A percentile compares a stretch with the other conserved stretches of the same genome.
These are phyloP conservation scores for Suillus plorans DNA, from an alignment of 768 basidiomycete species.

Conservation along the genomic window DNA sequence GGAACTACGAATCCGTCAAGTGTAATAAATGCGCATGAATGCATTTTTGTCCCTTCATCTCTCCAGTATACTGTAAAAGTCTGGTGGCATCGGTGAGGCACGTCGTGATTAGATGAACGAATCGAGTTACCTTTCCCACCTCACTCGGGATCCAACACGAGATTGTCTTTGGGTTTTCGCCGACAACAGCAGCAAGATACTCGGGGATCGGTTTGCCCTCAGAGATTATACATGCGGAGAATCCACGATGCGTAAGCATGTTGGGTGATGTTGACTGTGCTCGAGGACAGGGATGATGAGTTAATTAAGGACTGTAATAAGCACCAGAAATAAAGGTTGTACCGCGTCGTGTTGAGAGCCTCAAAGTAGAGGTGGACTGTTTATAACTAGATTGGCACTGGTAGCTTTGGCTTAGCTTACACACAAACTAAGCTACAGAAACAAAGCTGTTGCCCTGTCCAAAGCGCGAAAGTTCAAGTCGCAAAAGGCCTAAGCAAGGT, in stretches of 20 bases:
- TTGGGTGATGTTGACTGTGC: background rate
- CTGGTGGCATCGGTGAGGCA: constrained; percentile 31
- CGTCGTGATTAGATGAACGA: constrained; percentile 11
- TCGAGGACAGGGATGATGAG: constrained; percentile 8
- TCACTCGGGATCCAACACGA: constrained; percentile 72
- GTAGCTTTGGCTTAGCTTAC: constrained; percentile 4
- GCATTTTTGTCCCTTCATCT: constrained; percentile 52
- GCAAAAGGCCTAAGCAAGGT: constrained; percentile 3
- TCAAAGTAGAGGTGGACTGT: background rate
- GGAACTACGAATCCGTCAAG: constrained; percentile 65
- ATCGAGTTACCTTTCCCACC: constrained; percentile 47
- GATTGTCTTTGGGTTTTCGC: constrained; percentile 42
- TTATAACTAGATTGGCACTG: background rate
- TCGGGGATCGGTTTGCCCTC: constrained; percentile 51
- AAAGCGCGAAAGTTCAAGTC: background rate
- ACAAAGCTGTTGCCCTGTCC: constrained; percentile 12
- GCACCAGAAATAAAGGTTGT: constrained; percentile 9
- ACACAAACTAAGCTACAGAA: constrained; percentile 12
- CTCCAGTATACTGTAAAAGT: constrained; percentile 63
- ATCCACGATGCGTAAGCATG: constrained; percentile 58
- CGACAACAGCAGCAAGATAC: constrained; percentile 52
- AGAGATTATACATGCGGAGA: constrained; percentile 69
- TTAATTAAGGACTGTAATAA: constrained; percentile 13
- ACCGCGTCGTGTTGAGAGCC: background rate
- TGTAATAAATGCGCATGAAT: constrained; percentile 60